Percentiles rank a stretch among this genome's conserved stretches.
These are phyloP conservation scores for Pichia norvegensis DNA, from an alignment of 1,139 yeast genomes.

Conservation along the genomic window DNA sequence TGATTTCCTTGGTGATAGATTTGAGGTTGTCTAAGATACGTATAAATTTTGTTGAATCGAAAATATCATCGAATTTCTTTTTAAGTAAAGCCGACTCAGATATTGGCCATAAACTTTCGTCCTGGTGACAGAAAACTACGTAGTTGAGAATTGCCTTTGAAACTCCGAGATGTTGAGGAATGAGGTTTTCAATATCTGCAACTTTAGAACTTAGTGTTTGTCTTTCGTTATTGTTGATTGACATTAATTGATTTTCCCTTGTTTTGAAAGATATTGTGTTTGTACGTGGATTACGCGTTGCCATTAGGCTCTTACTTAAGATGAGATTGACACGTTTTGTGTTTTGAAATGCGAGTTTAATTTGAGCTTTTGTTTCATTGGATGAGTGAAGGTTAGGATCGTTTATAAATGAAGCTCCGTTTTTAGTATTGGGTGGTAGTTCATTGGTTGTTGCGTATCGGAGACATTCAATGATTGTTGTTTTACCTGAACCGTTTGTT, in stretches of 20 bases:
- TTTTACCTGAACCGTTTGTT: constrained; percentile 96
- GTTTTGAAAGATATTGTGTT: constrained; percentile 71
- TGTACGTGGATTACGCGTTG: constrained; percentile 48
- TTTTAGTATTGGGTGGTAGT: constrained; percentile 90
- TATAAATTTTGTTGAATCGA: constrained; percentile 89
- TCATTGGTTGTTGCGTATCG: constrained; percentile 94
- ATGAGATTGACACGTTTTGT: constrained; percentile 75
- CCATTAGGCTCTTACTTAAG: constrained; percentile 76
- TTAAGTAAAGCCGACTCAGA: constrained; percentile 85
- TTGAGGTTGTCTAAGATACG: constrained; percentile 82
- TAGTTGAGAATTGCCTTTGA: constrained; percentile 82
- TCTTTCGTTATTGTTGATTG: constrained; percentile 54
- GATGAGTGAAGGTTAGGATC: constrained; percentile 83
- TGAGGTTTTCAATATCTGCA: constrained; percentile 74
- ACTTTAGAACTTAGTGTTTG: constrained; percentile 75
- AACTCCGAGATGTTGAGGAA: constrained; percentile 81
- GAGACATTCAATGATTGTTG: constrained; percentile 91
- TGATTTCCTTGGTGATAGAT: constrained; percentile 66
- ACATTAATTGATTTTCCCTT: constrained; percentile 77
- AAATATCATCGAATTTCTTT: constrained; percentile 91
- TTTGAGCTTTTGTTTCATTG: constrained; percentile 78
- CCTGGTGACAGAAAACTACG: constrained; percentile 96
- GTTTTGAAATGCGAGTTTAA: constrained; percentile 75
- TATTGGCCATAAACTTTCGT: constrained; percentile 94
- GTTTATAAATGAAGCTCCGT: constrained; percentile 84